These are phyloP conservation scores for Chlorencoelia australis DNA, from an alignment of 2,329 filamentous ascomycete species.

Conservation along the genomic window DNA sequence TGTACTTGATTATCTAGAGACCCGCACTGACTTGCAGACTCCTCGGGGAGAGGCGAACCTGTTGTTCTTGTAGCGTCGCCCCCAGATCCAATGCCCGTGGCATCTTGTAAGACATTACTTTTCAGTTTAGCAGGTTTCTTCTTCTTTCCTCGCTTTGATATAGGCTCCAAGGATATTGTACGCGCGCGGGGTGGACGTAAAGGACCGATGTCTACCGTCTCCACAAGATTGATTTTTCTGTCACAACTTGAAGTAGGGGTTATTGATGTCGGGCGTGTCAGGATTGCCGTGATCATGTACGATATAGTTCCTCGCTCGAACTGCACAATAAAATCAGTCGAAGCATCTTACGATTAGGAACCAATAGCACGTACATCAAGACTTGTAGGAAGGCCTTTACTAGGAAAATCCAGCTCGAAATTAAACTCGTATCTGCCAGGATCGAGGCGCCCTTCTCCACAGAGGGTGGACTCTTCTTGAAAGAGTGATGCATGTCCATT, in stretches of 20 bases:
- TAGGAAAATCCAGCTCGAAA: slow-evolving; percentile 62
- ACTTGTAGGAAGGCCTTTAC: slow-evolving; percentile 70
- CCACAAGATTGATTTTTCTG: slow-evolving; percentile 66
- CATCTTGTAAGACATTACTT: slow-evolving; percentile 13
- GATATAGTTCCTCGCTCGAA: slow-evolving; percentile 92
- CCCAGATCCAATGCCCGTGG: slow-evolving; percentile 16
- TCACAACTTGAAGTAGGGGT: slow-evolving; percentile 72
- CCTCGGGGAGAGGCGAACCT: slow-evolving; percentile 22
- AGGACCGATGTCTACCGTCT: slow-evolving; percentile 75
- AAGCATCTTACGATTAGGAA: too few species aligned
- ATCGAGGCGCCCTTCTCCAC: slow-evolving; percentile 66
- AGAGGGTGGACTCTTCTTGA: slow-evolving; percentile 71
- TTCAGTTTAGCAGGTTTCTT: slow-evolving; percentile 19
- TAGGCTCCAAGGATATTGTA: slow-evolving; percentile 78
- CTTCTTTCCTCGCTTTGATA: slow-evolving; percentile 59
- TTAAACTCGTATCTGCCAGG: slow-evolving; percentile 71
- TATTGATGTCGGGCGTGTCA: slow-evolving; percentile 83
- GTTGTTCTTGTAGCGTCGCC: slow-evolving; percentile 14
- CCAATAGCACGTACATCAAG: slow-evolving; percentile 90
- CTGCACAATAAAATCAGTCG: slow-evolving; percentile 35
- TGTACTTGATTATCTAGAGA: slow-evolving; percentile 32
- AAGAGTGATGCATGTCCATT: slow-evolving; percentile 75
- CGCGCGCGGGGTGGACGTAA: slow-evolving; percentile 66
- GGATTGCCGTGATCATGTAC: slow-evolving; percentile 80
- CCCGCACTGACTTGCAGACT: slow-evolving; percentile 26